These are phyloP conservation scores for Escovopsis sp. DNA, from an alignment of 2,329 filamentous ascomycete species.

Conservation along the genomic window DNA sequence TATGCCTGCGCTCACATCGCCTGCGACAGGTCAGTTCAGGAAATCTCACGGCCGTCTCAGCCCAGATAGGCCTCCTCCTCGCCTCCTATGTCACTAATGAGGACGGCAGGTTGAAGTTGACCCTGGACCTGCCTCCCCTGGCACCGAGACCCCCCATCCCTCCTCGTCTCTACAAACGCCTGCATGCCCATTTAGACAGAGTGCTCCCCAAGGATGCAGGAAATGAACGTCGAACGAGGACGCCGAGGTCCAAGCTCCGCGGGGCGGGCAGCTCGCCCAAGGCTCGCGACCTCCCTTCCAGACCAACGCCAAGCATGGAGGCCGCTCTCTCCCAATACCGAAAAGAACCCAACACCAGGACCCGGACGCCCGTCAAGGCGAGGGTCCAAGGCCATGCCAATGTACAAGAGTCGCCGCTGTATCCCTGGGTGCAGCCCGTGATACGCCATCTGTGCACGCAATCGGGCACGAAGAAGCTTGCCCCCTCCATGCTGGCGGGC, in stretches of 20 bases:
- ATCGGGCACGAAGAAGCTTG: slow-evolving; percentile 45
- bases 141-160: slow-evolving; percentile 63
- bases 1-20: slow-evolving; percentile 83
- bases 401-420: slow-evolving; percentile 25
- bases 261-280: slow-evolving; percentile 12
- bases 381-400: slow-evolving; percentile 16
- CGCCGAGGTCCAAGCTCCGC: slow-evolving; percentile 19
- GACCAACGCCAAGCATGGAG: slow-evolving; percentile 33
- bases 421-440: slow-evolving; percentile 54
- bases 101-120: slow-evolving; percentile 50
- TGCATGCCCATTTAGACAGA: slow-evolving; percentile 67
- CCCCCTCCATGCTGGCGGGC: slow-evolving; percentile 61
- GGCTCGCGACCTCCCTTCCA: slow-evolving; percentile 22
- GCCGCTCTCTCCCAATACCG: slow-evolving; percentile 28
- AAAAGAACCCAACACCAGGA: slow-evolving; percentile 16
- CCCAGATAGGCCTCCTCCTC: background rate
- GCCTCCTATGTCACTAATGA: background rate
- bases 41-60: too few species aligned
- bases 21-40: slow-evolving; percentile 53
- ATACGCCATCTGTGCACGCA: slow-evolving; percentile 49
- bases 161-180: slow-evolving; percentile 67
- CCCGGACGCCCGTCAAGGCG: slow-evolving; percentile 28
- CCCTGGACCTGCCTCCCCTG: slow-evolving; percentile 62
- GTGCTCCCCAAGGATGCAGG: slow-evolving; percentile 39
- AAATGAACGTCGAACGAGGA: slow-evolving; percentile 19